These are phyloP conservation scores for Dipodascus albidus DNA, from an alignment of 805 yeast species.

Conservation along the genomic window DNA sequence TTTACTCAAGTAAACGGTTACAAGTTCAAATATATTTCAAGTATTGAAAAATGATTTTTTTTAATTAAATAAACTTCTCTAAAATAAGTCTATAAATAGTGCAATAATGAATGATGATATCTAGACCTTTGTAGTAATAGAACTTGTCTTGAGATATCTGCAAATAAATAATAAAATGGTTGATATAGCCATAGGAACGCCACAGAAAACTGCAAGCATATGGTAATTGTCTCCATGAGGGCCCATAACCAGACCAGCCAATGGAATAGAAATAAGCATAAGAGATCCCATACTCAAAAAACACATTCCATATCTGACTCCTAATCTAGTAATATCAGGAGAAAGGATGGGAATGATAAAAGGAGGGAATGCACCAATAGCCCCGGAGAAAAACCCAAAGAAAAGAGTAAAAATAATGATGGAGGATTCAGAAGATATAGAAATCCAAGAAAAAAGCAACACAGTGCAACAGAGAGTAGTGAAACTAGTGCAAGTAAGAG, in stretches of 20 bases:
- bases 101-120: too few species aligned
- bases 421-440: slow-evolving; percentile 5
- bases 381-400: slow-evolving; percentile 20
- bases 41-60: too few species aligned
- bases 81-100: too few species aligned
- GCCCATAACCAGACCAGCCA: background rate
- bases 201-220: background rate
- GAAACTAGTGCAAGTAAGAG: slow-evolving; percentile 25
- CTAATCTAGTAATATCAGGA: slow-evolving; percentile 3
- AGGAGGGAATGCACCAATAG: slow-evolving; percentile 11
- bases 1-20: too few species aligned
- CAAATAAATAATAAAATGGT: background rate
- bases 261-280: background rate
- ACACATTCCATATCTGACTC: background rate
- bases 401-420: slow-evolving; percentile 16
- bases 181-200: background rate
- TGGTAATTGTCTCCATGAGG: background rate
- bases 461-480: slow-evolving; percentile 21
- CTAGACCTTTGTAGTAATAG: background rate
- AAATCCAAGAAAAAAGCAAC: slow-evolving; percentile 19
- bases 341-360: slow-evolving; percentile 7
- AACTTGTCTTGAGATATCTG: background rate
- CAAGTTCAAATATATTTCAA: too few species aligned
- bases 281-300: background rate
- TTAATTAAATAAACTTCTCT: too few species aligned